A percentile compares a stretch with the other conserved stretches of the same genome.
phyloP scores from a whole-genome alignment of 2,329 filamentous ascomycete genomes.

The Alternaria triticina region DNA sequence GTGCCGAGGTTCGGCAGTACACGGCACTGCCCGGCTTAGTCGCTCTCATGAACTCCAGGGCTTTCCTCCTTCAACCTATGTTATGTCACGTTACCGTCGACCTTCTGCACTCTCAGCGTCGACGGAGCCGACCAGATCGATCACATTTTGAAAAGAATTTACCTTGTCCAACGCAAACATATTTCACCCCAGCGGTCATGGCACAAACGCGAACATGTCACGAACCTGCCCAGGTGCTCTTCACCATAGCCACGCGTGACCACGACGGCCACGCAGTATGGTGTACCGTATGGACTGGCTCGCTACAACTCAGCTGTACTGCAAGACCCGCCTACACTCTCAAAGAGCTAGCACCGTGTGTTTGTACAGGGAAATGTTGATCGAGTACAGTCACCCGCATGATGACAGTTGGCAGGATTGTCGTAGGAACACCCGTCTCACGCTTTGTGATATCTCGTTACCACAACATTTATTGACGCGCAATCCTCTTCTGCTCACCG shows the following conservation, averaged over 20 bases:
- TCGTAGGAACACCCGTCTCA: conserved; percentile 14
- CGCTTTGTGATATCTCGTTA: conserved; percentile 2
- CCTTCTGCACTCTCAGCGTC: not conserved
- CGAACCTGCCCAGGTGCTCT: not conserved
- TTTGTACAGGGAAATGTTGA: not conserved
- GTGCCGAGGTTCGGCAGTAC: conserved; percentile 40
- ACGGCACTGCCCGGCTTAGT: conserved; percentile 33
- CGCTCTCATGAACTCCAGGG: not conserved
- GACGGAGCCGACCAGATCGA: not conserved
- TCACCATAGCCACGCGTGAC: not conserved
- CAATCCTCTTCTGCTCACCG: not conserved
- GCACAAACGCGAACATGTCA: not conserved
- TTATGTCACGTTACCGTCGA: not conserved
- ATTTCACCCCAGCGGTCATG: conserved; percentile 1
- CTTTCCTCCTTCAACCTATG: not conserved
- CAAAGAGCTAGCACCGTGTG: not conserved
- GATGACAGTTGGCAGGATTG: conserved; percentile 31
- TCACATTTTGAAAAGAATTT: not conserved
- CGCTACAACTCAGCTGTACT: not conserved
- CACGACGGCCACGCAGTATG: not conserved
- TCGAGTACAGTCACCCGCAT: conserved; percentile 20
- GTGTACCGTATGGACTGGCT: not conserved
- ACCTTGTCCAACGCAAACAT: not conserved
- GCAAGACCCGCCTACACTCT: not conserved
- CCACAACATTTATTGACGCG: conserved; percentile 15